Percentiles rank a stretch among this genome's conserved stretches.
These are phyloP conservation scores for Trypanosoma cruzi DNA, from an alignment of 208 protist genomes.

Conservation along the genomic window DNA sequence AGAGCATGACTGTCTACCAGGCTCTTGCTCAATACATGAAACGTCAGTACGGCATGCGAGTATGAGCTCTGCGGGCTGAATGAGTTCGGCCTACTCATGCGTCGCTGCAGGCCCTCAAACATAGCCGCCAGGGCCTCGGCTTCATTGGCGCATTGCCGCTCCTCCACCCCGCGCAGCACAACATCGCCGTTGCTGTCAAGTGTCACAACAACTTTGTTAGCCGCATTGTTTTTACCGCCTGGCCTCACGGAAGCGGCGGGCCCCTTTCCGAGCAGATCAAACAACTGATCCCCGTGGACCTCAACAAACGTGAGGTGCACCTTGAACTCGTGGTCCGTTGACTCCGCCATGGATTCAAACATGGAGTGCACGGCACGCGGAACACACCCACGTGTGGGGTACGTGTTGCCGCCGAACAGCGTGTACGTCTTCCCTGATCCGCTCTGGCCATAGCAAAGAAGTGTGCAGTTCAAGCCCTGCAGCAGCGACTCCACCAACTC, in stretches of 20 bases:
- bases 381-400: conserved; percentile 57
- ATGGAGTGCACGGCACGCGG: conserved; percentile 66
- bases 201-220: conserved; percentile 29
- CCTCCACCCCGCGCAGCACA: conserved; percentile 36
- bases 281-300: conserved; percentile 76
- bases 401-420: conserved; percentile 58
- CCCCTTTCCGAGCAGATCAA: conserved; percentile 50
- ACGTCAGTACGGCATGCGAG: conserved; percentile 89
- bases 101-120: conserved; percentile 70
- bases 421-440: conserved; percentile 85
- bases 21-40: conserved; percentile 72
- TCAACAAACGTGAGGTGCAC: conserved; percentile 69
- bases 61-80: conserved; percentile 40
- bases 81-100: conserved; percentile 50
- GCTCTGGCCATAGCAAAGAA: conserved; percentile 79
- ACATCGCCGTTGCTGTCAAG: conserved; percentile 39
- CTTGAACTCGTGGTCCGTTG: conserved; percentile 43
- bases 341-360: conserved; percentile 49
- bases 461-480: conserved; percentile 59
- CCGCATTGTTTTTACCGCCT: neutral
- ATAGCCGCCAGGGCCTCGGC: conserved; percentile 81
- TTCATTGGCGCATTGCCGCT: conserved; percentile 51
- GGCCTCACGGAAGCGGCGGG: neutral
- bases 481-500: conserved; percentile 38
- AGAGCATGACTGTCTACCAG: conserved; percentile 73